A percentile compares a stretch with the other conserved stretches of the same genome.
phyloP scores from a whole-genome alignment of 2,329 filamentous ascomycete species.

The Cladophialophora yegresii region DNA sequence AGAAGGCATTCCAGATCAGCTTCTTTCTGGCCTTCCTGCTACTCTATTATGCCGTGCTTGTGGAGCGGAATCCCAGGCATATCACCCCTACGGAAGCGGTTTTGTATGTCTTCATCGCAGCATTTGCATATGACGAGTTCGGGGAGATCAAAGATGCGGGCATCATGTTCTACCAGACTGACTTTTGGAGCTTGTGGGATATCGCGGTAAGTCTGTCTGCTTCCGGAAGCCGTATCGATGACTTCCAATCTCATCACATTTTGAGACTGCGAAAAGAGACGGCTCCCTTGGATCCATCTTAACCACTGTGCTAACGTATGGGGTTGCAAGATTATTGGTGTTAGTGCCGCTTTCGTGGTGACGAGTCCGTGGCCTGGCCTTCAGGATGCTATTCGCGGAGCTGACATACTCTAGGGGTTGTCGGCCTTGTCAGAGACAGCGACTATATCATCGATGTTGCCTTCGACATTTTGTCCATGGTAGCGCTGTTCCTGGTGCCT shows the following conservation, averaged over 20 bases:
- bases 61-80: conserved; percentile 66
- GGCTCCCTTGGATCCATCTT: neutral
- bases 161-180: conserved; percentile 78
- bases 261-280: neutral
- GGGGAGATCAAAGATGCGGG: conserved; percentile 85
- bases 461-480: conserved; percentile 85
- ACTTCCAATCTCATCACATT: neutral
- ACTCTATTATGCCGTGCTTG: conserved; percentile 83
- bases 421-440: conserved; percentile 65
- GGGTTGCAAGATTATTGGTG: conserved; percentile 62
- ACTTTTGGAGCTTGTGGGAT: conserved; percentile 78
- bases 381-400: conserved; percentile 11
- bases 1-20: conserved; percentile 79
- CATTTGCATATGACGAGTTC: conserved; percentile 85
- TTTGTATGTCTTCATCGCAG: conserved; percentile 82
- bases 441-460: conserved; percentile 69
- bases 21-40: conserved; percentile 77
- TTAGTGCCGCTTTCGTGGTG: conserved; percentile 69
- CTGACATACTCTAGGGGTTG: conserved; percentile 54
- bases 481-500: conserved; percentile 87
- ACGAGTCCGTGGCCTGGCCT: conserved; percentile 59
- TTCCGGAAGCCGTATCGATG: neutral
- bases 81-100: conserved; percentile 70
- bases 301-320: neutral
- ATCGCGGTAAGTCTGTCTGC: conserved; percentile 47